Base-by-base conservation (phyloP, 225 moss, liverwort and hornwort genomes). In the Polytrichum commune region DNA sequence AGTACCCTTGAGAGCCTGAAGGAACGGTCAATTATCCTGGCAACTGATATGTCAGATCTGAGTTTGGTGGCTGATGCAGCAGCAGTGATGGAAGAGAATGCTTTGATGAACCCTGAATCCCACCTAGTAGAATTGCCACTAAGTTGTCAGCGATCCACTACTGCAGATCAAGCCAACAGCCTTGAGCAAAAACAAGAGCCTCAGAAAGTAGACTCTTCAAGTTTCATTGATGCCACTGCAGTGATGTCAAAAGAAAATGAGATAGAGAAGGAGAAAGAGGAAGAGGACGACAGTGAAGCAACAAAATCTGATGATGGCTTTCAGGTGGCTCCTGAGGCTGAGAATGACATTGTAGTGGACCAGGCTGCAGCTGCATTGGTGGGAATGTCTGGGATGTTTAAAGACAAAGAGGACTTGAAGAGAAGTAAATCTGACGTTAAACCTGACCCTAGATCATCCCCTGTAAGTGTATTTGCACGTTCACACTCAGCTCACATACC, bases 41-140 rank as follows among this genome's bases (percentile, higher is more conserved):
- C 71, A 64, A 79, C 69, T 69, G 70, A 73, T 27, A 69, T 78
- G 63, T 84, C 82, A 30, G 75, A 81, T 73, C 77, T 86, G 70
- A 84, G 77, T 72, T 75, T 75, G 67, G 82, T 81, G 74, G 82
- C 85, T 64, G 87, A 81, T 79, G 87, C 84, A 69, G 87, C 81
- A 73, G 88, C 79, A 62, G 82, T 80, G 65, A 77, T 85, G 82
- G 82, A 75, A 67, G 79, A 78, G 55, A 80, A 73, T 27, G 73
- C 75, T 18, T 32, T 60, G 19, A 63, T 79, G 61, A 80, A 78
- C 30, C 60, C 70, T 7, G 83, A 83, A 58, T 64, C 54, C 60
- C 30, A 77, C 64, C 58, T 67, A 8, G n/a, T 77, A 29, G 79
- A 74, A 55, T 74, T 72, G 6, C 72, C 66, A 57, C 69, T 69